phyloP scores from a whole-genome alignment of 768 basidiomycete genomes.

The Amanita exitialis region DNA sequence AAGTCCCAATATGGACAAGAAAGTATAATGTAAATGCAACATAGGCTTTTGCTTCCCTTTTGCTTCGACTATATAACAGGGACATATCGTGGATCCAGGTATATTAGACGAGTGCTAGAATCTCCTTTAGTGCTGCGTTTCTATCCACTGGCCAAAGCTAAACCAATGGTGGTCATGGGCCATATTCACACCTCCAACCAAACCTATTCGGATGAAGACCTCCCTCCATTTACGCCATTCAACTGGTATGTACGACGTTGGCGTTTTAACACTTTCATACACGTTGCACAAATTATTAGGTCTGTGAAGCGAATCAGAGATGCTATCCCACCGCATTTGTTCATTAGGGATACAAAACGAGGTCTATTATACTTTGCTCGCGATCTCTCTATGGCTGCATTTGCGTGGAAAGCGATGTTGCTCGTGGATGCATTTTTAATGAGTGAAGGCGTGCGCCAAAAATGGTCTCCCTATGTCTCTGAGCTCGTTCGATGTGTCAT shows the following conservation, averaged over 20 bases:
- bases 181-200: constrained; percentile 1
- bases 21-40: not conserved
- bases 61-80: not conserved
- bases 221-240: constrained; percentile 36
- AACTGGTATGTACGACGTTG: constrained; percentile 24
- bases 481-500: constrained; percentile 29
- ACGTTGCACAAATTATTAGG: constrained; percentile 17
- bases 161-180: not conserved
- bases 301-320: constrained; percentile 39
- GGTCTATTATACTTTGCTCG: constrained; percentile 33
- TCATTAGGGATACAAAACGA: constrained; percentile 29
- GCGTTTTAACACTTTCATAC: not conserved
- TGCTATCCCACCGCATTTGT: constrained; percentile 36
- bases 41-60: not conserved
- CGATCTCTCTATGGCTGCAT: constrained; percentile 33
- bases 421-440: constrained; percentile 34
- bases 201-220: constrained; percentile 27
- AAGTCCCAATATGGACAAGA: not conserved
- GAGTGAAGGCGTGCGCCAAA: constrained; percentile 11
- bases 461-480: constrained; percentile 24
- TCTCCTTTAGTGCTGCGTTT: not conserved
- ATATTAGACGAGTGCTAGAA: not conserved
- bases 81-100: not conserved
- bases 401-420: constrained; percentile 31
- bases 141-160: not conserved